phyloP scores from a whole-genome alignment of 257 asterid species.

The Marsdenia floribunda region DNA sequence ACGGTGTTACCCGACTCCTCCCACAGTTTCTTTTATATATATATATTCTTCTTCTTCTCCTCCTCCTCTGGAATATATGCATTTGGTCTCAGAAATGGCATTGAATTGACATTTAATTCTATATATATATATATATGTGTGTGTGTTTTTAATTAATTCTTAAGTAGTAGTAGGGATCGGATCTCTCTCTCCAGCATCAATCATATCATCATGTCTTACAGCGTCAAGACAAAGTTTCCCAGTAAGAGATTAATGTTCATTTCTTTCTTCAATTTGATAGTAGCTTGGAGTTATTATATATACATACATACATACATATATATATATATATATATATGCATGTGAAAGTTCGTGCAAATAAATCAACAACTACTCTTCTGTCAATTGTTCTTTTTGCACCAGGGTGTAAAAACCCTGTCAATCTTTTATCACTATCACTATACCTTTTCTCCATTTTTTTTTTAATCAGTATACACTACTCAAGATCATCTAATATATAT shows the following conservation, averaged over 20 bases:
- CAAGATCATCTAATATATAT: too few species aligned
- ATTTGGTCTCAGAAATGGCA: constrained; percentile 13
- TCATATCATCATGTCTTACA: constrained; percentile 14
- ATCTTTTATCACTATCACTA: not conserved
- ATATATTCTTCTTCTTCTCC: not conserved
- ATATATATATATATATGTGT: too few species aligned
- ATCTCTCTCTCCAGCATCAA: not conserved
- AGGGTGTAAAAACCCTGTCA: not conserved
- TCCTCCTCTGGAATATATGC: not conserved
- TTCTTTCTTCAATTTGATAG: constrained; percentile 3
- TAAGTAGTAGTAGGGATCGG: not conserved
- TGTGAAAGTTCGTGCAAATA: constrained; percentile 20
- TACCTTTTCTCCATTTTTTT: not conserved
- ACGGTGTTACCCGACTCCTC: not conserved
- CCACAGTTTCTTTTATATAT: not conserved
- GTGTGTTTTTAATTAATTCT: too few species aligned
- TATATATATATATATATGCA: not conserved
- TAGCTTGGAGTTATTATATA: not conserved
- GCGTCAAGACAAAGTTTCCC: constrained; percentile 17
- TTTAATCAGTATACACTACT: too few species aligned
- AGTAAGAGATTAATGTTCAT: constrained; percentile 5
- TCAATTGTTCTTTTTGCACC: not conserved
- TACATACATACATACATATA: not conserved
- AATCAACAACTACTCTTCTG: constrained; percentile 3
- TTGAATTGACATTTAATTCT: not conserved